These are phyloP conservation scores for Oxytropis ochrocephala DNA, from an alignment of 306 rosid species.

Conservation along the genomic window DNA sequence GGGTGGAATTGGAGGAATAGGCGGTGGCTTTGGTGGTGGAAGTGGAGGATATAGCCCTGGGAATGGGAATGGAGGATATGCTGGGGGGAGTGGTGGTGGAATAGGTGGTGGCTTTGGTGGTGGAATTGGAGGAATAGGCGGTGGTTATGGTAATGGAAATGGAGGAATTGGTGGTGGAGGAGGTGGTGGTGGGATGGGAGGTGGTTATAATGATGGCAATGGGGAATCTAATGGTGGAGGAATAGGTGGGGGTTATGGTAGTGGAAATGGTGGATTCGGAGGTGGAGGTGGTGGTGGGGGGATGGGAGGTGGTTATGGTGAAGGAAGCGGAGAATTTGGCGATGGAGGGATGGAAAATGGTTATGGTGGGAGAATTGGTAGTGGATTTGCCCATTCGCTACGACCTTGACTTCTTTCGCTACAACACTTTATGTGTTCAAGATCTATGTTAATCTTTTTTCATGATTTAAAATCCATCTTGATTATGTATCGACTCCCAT, in stretches of 20 bases:
- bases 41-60: conserved; percentile 20
- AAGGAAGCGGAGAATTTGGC: background rate
- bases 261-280: background rate
- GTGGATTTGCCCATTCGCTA: background rate
- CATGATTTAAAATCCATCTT: too few relatives aligned
- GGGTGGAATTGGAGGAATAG: conserved; percentile 28
- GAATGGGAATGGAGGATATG: conserved; percentile 4
- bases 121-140: conserved; percentile 7
- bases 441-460: too few relatives aligned
- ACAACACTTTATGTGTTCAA: too few relatives aligned
- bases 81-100: conserved; percentile 23
- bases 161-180: conserved; percentile 37
- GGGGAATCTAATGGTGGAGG: background rate
- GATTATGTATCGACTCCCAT: background rate
- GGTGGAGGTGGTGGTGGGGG: background rate
- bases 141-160: conserved; percentile 13
- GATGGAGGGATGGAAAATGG: background rate
- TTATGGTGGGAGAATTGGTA: background rate
- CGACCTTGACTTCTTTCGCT: background rate
- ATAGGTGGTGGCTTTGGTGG: background rate
- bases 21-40: conserved; percentile 24
- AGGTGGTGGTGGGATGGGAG: conserved; percentile 17
- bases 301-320: too few relatives aligned
- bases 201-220: background rate
- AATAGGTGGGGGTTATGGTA: conserved; percentile 14